Base-by-base conservation (phyloP, 2,329 filamentous ascomycete genomes). In the Hymenoscyphus fraxineus region DNA sequence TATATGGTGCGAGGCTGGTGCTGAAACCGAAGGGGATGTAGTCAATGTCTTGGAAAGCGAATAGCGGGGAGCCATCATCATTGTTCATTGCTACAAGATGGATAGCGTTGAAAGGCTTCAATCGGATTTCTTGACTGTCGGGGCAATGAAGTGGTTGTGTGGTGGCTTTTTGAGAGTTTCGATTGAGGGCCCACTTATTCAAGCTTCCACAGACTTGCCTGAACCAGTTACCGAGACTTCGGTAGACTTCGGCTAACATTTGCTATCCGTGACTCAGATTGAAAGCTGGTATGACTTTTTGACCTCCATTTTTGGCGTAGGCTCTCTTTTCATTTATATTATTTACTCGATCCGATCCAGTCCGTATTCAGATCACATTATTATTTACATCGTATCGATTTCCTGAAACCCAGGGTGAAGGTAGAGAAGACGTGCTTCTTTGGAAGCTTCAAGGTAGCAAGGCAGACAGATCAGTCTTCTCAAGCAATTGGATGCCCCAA, bases 11-110 rank as follows among this genome's bases (percentile, higher is more conserved):
- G 12, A 60, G 35, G 9, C 56, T 62, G 1, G 65, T 64, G 31
- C 64, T 55, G 44, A 65, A 70, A 7, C 69, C 69, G 31, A 61
- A 70, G 0, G 69, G 69, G 3, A 71, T 68, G 38, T 71, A 71
- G 15, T 71, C 68, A 13, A 71, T 63, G 19, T 70, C 72, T 13
- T 75, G 70, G 57, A 76, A 74, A 10, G 74, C 74, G 35, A 72
- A 70, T 44, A 66, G 44, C 9, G 67, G 67, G 39, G 58, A 63
- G 4, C 64, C 66, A 58, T 67, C 64, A 32, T 66, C 65, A 16
- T 67, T 68, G 41, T 74, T 67, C 61, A 74, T 70, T n/a, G 12
- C 44, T 38, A 12, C 27, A n/a, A 13, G 9, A 2, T 41, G 6
- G 41, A 44, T 16, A 10, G 35, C 9, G 6, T 35, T 35, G 35